Percentiles rank a stretch among this genome's conserved stretches.
phyloP scores from a whole-genome alignment of 352 stramenopile genomes.

The Phytophthora quininea region DNA sequence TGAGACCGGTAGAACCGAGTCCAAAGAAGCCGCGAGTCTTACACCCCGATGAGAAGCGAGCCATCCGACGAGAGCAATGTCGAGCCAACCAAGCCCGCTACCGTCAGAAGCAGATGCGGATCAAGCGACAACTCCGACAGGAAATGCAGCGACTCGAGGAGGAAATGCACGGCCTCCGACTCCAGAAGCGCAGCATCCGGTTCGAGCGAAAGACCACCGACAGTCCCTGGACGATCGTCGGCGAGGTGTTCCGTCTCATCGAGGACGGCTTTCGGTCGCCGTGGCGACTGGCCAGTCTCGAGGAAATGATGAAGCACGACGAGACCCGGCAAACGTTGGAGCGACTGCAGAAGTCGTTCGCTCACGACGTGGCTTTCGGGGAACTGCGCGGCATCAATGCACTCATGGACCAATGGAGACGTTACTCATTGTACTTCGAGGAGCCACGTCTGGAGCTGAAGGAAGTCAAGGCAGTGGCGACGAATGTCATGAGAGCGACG shows the following conservation, averaged over 20 bases:
- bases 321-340: conserved; percentile 7
- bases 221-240: conserved; percentile 15
- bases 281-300: conserved; percentile 7
- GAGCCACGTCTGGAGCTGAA: conserved; percentile 14
- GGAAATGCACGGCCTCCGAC: background rate
- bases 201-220: conserved; percentile 1
- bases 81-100: conserved; percentile 27
- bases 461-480: conserved; percentile 13
- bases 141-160: background rate
- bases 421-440: conserved; percentile 22
- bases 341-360: conserved; percentile 17
- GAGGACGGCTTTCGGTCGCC: conserved; percentile 21
- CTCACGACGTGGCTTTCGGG: conserved; percentile 19
- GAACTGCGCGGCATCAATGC: conserved; percentile 7
- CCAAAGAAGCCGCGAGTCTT: too few species aligned
- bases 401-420: conserved; percentile 21
- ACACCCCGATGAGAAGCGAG: background rate
- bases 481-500: conserved; percentile 19
- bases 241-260: conserved; percentile 17
- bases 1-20: too few species aligned
- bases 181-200: conserved; percentile 3
- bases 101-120: conserved; percentile 12
- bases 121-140: background rate
- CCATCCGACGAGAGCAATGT: conserved; percentile 19
- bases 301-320: conserved; percentile 16